Percentiles rank a stretch among this genome's conserved stretches.
These are phyloP conservation scores for Neurospora tetraspora DNA, from an alignment of 495 filamentous ascomycete species.

Conservation along the genomic window DNA sequence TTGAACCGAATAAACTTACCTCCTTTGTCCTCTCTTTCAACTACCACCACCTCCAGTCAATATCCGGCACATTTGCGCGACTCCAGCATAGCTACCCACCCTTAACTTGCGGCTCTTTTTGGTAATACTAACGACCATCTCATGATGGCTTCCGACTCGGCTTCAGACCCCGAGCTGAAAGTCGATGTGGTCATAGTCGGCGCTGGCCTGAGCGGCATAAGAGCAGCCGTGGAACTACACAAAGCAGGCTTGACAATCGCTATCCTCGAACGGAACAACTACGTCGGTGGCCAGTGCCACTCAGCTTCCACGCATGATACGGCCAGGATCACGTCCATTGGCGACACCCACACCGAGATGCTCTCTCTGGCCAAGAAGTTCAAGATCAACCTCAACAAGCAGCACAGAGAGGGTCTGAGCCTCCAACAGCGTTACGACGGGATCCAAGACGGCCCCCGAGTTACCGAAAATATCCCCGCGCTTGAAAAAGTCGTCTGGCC, in stretches of 20 bases:
- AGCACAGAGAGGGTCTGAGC: constrained; percentile 29
- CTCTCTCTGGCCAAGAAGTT: constrained; percentile 24
- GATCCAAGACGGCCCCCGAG: constrained; percentile 1
- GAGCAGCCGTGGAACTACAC: constrained; percentile 32
- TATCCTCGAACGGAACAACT: constrained; percentile 40
- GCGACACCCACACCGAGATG: constrained; percentile 36
- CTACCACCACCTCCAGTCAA: background rate
- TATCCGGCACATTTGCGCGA: background rate
- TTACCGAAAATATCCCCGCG: background rate
- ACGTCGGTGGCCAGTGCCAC: constrained; percentile 42
- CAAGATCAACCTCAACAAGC: constrained; percentile 32
- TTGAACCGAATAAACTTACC: background rate
- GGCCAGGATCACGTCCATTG: constrained; percentile 20
- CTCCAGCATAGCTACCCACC: background rate
- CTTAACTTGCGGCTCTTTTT: background rate
- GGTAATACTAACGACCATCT: background rate
- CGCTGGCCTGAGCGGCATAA: constrained; percentile 39
- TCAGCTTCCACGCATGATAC: background rate
- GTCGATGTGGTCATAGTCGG: constrained; percentile 35
- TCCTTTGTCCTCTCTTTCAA: background rate
- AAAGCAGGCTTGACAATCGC: constrained; percentile 30
- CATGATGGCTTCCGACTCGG: background rate
- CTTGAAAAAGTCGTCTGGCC: background rate
- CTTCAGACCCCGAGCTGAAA: background rate
- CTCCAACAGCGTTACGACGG: constrained; percentile 23